Percentiles rank a stretch among this genome's conserved stretches.
Evolutionary conservation across 768 basidiomycete species (phyloP).

Genomic region (Leucocoprinus leucothites): DNA sequence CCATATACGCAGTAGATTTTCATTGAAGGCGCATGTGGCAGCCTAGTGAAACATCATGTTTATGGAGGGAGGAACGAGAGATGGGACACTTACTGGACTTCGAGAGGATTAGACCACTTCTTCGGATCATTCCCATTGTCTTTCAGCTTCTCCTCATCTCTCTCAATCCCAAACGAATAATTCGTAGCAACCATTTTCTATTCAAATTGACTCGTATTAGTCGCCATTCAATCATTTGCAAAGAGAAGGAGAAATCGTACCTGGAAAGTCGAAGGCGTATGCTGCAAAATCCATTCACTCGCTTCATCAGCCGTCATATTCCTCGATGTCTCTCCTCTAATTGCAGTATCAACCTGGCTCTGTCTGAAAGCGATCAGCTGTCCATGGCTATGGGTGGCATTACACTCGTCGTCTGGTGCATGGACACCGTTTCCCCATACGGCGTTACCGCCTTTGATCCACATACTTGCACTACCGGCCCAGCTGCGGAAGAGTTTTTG

Average conservation of each 20-base stretch:
- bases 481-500: slow-evolving; percentile 90
- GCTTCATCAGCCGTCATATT: slow-evolving; percentile 84
- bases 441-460: slow-evolving; percentile 88
- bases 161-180: slow-evolving; percentile 88
- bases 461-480: slow-evolving; percentile 92
- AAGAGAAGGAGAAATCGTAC: slow-evolving; percentile 28
- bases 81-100: slow-evolving; percentile 50
- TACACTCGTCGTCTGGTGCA: slow-evolving; percentile 76
- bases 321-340: slow-evolving; percentile 19
- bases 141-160: slow-evolving; percentile 59
- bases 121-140: slow-evolving; percentile 68
- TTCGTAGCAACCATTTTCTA: slow-evolving; percentile 82
- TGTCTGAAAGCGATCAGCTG: slow-evolving; percentile 78
- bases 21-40: slow-evolving; percentile 90
- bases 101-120: slow-evolving; percentile 93
- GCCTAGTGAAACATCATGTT: slow-evolving; percentile 31
- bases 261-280: slow-evolving; percentile 83
- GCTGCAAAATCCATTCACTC: slow-evolving; percentile 74
- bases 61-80: not conserved
- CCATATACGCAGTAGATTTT: slow-evolving; percentile 93
- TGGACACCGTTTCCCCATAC: slow-evolving; percentile 77
- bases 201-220: not conserved
- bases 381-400: slow-evolving; percentile 65
- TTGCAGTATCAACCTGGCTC: slow-evolving; percentile 18
- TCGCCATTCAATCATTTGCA: not conserved